Evolutionary conservation across 495 filamentous ascomycete species (phyloP), one percentile per base, ranked within the genome.

Genomic region (Cercophora newfieldiana): DNA sequence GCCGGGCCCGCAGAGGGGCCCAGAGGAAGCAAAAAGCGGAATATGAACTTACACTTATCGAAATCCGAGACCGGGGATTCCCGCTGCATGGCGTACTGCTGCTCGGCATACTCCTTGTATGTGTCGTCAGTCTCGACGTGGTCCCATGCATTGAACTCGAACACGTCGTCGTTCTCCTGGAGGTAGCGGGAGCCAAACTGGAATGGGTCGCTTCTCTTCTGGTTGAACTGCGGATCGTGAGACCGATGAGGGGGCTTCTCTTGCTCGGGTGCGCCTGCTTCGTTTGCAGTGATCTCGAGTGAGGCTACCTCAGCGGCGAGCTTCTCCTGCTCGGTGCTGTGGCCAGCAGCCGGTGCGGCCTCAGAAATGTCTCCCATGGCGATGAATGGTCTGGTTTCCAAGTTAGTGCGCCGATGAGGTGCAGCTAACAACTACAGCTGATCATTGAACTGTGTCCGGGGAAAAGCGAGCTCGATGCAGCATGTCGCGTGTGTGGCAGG

Each of bases 101-200:
- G 75, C 72, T 91, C 85, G 50, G 93, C 89, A 75, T 93, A 94
- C 59, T 89, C 87, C 68, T 87, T 87, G 83, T 96, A 97, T 26
- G 88, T 80, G 61, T 90, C 86, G 74, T 97, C 93, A 66, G 92
- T 89, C 71, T 90, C 88, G 72, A 98, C 95, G 73, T 98, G 94
- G 77, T 99, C 95, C 95, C 95, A 99, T 47, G 95, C 95, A 76
- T 99, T 99, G 87, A 93, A 94, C 72, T 94, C 89, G 80, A 90
- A 98, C 68, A 96, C 89, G 71, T 97, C 85, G 78, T 96, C 92
- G 69, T 87, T 85, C 71, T 92, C 79, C 67, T 90, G 86, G 47
- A 99, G 88, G 69, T 85, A 88, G 54, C 95, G 92, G 12, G 91
- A 94, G 61, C 95, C 95, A 77, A 99, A 99, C 77, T 93, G 88